These are phyloP conservation scores for Kwoniella mangroviensis DNA, from an alignment of 768 basidiomycete species.

Conservation along the genomic window DNA sequence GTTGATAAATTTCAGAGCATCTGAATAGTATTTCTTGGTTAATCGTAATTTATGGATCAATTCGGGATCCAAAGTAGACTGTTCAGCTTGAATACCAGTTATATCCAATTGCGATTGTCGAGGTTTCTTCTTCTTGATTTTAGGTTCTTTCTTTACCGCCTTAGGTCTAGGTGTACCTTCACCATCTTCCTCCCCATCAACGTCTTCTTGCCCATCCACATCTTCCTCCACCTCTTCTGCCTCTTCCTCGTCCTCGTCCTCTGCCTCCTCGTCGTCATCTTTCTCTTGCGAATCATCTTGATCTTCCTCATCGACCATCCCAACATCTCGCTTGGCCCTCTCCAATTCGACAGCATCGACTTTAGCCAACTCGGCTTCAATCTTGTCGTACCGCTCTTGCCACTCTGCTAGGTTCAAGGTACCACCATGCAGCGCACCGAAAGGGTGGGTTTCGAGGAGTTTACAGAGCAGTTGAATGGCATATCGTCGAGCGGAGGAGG, in stretches of 20 bases:
- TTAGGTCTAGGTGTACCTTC: conserved; percentile 30
- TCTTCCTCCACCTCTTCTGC: conserved; percentile 54
- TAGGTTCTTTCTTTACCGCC: conserved; percentile 37
- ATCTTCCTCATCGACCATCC: conserved; percentile 55
- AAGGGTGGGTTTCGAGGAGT: conserved; percentile 85
- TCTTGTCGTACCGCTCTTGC: conserved; percentile 71
- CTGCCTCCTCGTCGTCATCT: conserved; percentile 34
- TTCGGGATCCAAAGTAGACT: conserved; percentile 70
- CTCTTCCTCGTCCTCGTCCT: conserved; percentile 56
- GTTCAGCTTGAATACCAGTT: conserved; percentile 70
- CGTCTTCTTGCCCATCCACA: conserved; percentile 24
- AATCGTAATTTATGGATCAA: conserved; percentile 71
- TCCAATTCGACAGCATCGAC: conserved; percentile 68
- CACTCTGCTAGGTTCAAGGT: conserved; percentile 72
- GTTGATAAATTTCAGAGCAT: conserved; percentile 81
- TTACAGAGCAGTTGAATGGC: conserved; percentile 76
- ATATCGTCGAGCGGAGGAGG: conserved; percentile 80
- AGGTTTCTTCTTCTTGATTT: conserved; percentile 61
- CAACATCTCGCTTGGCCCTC: conserved; percentile 53
- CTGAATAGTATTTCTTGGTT: conserved; percentile 82
- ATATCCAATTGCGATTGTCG: conserved; percentile 64
- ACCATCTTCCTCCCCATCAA: conserved; percentile 19
- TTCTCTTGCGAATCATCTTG: conserved; percentile 51
- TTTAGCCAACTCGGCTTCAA: conserved; percentile 69
- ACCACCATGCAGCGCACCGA: conserved; percentile 81